A percentile compares a stretch with the other conserved stretches of the same genome.
phyloP scores from a whole-genome alignment of 768 basidiomycete genomes.

The Suillus cothurnatus region DNA sequence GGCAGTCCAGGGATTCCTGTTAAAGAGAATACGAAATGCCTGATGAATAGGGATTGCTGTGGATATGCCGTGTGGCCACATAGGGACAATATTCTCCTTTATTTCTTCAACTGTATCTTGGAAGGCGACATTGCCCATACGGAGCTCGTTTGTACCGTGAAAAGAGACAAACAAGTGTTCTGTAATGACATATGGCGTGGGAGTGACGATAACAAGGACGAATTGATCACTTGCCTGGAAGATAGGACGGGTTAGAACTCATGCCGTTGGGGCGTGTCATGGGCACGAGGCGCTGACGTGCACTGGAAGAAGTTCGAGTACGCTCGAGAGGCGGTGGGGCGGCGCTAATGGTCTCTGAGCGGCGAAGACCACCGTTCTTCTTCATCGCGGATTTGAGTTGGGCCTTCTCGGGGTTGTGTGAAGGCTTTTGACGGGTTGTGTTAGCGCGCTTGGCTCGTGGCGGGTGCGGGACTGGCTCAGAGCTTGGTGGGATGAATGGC shows the following conservation, averaged over 20 bases:
- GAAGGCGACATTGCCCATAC: slow-evolving; percentile 44
- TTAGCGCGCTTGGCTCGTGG: slow-evolving; percentile 39
- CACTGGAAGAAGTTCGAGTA: slow-evolving; percentile 45
- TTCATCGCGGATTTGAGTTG: slow-evolving; percentile 63
- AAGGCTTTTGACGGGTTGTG: slow-evolving; percentile 24
- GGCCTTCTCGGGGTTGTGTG: slow-evolving; percentile 28
- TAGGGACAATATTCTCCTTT: slow-evolving; percentile 52
- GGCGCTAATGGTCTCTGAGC: slow-evolving; percentile 24
- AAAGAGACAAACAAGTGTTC: slow-evolving; percentile 78
- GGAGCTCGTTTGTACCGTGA: slow-evolving; percentile 63
- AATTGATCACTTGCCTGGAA: slow-evolving; percentile 27
- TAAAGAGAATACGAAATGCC: slow-evolving; percentile 65
- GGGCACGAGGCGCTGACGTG: slow-evolving; percentile 32
- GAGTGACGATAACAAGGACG: slow-evolving; percentile 13
- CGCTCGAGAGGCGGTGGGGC: slow-evolving; percentile 32
- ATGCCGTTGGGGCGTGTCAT: slow-evolving; percentile 34
- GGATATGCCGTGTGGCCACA: slow-evolving; percentile 70
- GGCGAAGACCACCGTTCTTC: slow-evolving; percentile 37
- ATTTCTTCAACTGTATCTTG: slow-evolving; percentile 64
- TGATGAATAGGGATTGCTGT: slow-evolving; percentile 27
- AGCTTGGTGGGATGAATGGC: slow-evolving; percentile 29
- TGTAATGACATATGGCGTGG: slow-evolving; percentile 27
- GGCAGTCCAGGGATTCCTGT: slow-evolving; percentile 68
- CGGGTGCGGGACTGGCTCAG: slow-evolving; percentile 21
- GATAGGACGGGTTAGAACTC: slow-evolving; percentile 37